Base-by-base conservation (phyloP, 176 grass and related monocot species). In the Guadua angustifolia region DNA sequence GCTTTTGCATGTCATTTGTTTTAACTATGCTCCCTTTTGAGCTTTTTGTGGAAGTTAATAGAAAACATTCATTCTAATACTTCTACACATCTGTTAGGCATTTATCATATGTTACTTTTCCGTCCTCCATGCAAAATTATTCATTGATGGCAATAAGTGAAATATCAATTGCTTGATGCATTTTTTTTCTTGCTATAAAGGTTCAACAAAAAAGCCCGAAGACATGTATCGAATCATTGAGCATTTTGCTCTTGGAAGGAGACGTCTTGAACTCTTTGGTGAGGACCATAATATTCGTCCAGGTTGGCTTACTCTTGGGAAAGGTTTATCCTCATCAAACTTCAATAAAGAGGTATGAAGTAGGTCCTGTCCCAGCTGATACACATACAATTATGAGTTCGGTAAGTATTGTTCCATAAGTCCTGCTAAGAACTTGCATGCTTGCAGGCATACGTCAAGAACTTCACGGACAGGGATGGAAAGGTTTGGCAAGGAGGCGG, bases 141-240 rank as follows among this genome's bases (percentile, higher is more conserved):
- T 55, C 26, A 42, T 44, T 24, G 33, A 44, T 81, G 47, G 2
- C 13, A 39, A 86, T 26, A 73, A 25, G n/a, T 44, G 58, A 74
- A 80, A 21, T 45, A 5, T 32, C 36, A 67, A 24, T 80, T 35
- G n/a, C 9, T 70, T 81, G 64, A 69, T 10, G 8, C 21, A 5
- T 81, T 43, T 16, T 68, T 5, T 32, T 53, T 80, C 44, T 57
- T 43, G 13, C 38, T 81, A 82, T 71, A 49, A 73, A 91, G 88
- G 90, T 45, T 94, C 76, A 39, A 94, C 95, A 73, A 91, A 94
- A 79, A 97, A 94, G 55, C 92, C 92, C 16, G 95, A 97, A 16
- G 92, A 94, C 14, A 94, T 97, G 92, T 97, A 97, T 56, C 88
- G 88, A 64, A 97, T 93, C 32, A 93, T 97, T 64, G 95, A 94